phyloP scores from a whole-genome alignment of 176 grass and related monocot species.

The Triticum turgidum region DNA sequence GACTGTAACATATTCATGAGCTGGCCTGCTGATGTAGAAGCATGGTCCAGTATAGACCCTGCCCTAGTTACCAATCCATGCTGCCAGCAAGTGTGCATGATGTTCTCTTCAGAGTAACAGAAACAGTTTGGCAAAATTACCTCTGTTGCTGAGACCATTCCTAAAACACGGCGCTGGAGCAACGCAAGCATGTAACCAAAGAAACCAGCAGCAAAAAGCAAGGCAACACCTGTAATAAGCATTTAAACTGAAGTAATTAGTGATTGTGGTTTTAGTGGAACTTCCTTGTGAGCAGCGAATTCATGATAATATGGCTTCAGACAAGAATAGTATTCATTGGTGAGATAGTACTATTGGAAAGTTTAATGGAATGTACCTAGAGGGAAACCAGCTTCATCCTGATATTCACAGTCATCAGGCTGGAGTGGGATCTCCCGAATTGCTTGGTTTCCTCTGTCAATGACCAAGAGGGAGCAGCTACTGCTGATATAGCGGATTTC shows the following conservation, averaged over 20 bases:
- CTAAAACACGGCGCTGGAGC: constrained; percentile 69
- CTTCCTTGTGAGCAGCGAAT: neutral
- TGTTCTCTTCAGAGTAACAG: neutral
- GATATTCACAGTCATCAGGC: constrained; percentile 73
- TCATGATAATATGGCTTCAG: neutral
- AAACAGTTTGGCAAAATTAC: constrained; percentile 47
- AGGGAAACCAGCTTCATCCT: constrained; percentile 82
- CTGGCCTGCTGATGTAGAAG: neutral
- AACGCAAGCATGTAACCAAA: constrained; percentile 98
- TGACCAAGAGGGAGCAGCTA: constrained; percentile 93
- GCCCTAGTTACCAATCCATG: constrained; percentile 23
- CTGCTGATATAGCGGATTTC: constrained; percentile 76
- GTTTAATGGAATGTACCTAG: constrained; percentile 58
- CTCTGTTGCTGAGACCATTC: constrained; percentile 64
- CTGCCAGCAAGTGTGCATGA: neutral
- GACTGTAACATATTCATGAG: neutral
- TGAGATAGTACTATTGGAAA: constrained; percentile 6
- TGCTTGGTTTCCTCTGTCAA: constrained; percentile 93
- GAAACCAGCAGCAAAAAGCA: constrained; percentile 92
- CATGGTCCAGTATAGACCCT: constrained; percentile 3
- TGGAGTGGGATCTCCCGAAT: constrained; percentile 91
- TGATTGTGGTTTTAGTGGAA: neutral
- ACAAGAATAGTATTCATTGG: neutral
- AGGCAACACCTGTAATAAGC: constrained; percentile 58
- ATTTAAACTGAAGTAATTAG: constrained; percentile 33